Conservation (phyloP, 345 rosid genomes). For the Firmiana major region DNA sequence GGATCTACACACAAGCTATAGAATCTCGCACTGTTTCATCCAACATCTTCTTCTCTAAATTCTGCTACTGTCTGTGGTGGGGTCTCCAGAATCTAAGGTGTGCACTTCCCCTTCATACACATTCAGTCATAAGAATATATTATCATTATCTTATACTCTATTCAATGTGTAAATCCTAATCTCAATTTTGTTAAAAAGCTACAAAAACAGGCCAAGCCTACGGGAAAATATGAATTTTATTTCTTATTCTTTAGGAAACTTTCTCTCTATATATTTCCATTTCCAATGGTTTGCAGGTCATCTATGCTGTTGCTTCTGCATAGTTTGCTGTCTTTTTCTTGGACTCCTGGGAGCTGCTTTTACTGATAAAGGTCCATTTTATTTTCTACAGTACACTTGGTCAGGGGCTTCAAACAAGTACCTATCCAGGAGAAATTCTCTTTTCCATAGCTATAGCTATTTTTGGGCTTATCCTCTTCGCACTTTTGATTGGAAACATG, state of each 20-base stretch:
- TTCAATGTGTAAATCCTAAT: not conserved
- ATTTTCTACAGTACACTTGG: constrained; percentile 63
- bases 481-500: constrained; percentile 79
- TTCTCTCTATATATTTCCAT: no score
- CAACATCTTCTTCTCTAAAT: constrained; percentile 47
- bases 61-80: constrained; percentile 90
- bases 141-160: not conserved
- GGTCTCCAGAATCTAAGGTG: constrained; percentile 91
- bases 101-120: not conserved
- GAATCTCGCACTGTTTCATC: constrained; percentile 52
- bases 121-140: not conserved
- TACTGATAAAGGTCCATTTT: not conserved
- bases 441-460: constrained; percentile 74
- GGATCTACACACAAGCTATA: constrained; percentile 72
- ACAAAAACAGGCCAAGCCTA: no score
- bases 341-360: not conserved
- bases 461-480: constrained; percentile 71
- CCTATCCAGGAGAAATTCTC: constrained; percentile 63
- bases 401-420: constrained; percentile 86
- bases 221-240: no score
- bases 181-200: not conserved
- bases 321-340: not conserved
- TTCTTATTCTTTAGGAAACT: no score
- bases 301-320: not conserved
- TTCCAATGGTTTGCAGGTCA: no score